These are phyloP conservation scores for Eimeria falciformis DNA, from an alignment of 169 alveolate genomes.

Conservation along the genomic window DNA sequence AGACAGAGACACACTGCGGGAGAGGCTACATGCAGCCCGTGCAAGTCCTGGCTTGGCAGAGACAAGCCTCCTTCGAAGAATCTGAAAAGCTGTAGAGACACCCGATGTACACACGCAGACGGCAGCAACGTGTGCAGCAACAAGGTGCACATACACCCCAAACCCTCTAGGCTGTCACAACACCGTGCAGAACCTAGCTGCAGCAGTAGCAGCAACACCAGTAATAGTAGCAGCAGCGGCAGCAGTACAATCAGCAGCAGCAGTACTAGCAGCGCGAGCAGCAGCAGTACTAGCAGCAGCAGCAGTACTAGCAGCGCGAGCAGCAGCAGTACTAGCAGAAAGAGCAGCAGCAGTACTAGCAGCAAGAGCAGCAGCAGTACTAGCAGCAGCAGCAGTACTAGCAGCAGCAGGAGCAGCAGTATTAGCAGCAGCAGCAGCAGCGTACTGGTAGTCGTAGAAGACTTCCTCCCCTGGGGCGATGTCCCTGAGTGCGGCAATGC, in stretches of 20 bases:
- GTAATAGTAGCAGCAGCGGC: no score
- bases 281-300: no score
- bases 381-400: neutral
- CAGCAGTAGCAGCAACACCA: no score
- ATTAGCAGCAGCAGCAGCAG: no score
- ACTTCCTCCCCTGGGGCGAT: constrained; percentile 61
- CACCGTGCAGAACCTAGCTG: constrained; percentile 11
- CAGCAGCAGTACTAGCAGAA: no score
- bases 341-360: neutral
- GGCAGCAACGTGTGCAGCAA: neutral
- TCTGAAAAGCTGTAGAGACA: constrained; percentile 27
- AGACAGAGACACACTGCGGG: no score
- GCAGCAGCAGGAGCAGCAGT: no score
- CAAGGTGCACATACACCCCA: neutral
- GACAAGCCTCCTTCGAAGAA: neutral
- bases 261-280: no score
- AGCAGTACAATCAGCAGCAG: no score
- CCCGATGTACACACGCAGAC: neutral
- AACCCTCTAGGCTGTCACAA: neutral
- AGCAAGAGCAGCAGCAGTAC: neutral
- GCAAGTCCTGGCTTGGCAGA: constrained; percentile 18
- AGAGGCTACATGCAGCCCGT: constrained; percentile 31
- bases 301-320: no score
- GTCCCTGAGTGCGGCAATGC: constrained; percentile 56
- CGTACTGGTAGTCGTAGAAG: constrained; percentile 75